phyloP scores from a whole-genome alignment of 257 asterid genomes.

The Verbascum thapsus region DNA sequence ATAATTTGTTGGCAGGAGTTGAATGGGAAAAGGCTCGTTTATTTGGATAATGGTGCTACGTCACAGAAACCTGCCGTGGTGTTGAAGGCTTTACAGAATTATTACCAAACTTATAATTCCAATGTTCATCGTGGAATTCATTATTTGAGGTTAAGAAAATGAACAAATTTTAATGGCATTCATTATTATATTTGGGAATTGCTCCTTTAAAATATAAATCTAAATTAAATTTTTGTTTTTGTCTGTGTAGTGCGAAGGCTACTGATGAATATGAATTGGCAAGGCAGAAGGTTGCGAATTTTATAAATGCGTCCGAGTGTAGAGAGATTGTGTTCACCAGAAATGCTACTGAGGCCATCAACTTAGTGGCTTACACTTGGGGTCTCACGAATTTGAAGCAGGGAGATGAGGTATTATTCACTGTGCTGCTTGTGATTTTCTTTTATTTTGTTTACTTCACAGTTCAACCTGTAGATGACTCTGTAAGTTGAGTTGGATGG shows the following conservation, averaged over 20 bases:
- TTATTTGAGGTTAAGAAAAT: slow-evolving; percentile 61
- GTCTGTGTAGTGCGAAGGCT: slow-evolving; percentile 69
- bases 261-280: slow-evolving; percentile 88
- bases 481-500: slow-evolving; percentile 27
- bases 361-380: slow-evolving; percentile 94
- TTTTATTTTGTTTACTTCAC: background rate
- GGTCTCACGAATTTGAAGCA: slow-evolving; percentile 77
- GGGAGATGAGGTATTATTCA: slow-evolving; percentile 83
- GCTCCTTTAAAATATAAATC: background rate
- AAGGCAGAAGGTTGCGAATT: slow-evolving; percentile 83
- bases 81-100: slow-evolving; percentile 61
- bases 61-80: slow-evolving; percentile 93
- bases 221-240: background rate
- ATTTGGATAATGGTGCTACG: slow-evolving; percentile 98
- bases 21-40: slow-evolving; percentile 82
- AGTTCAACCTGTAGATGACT: slow-evolving; percentile 19
- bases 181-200: background rate
- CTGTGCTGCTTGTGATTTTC: background rate
- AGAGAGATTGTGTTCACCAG: slow-evolving; percentile 87
- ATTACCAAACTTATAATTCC: slow-evolving; percentile 78
- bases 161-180: background rate
- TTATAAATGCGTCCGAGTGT: slow-evolving; percentile 71
- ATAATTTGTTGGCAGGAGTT: slow-evolving; percentile 85
- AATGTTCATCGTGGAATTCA: slow-evolving; percentile 99
- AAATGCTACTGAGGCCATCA: slow-evolving; percentile 97